Evolutionary conservation across 1,284 basidiomycete species (phyloP).

Genomic region (Apiotrichum porosum): DNA sequence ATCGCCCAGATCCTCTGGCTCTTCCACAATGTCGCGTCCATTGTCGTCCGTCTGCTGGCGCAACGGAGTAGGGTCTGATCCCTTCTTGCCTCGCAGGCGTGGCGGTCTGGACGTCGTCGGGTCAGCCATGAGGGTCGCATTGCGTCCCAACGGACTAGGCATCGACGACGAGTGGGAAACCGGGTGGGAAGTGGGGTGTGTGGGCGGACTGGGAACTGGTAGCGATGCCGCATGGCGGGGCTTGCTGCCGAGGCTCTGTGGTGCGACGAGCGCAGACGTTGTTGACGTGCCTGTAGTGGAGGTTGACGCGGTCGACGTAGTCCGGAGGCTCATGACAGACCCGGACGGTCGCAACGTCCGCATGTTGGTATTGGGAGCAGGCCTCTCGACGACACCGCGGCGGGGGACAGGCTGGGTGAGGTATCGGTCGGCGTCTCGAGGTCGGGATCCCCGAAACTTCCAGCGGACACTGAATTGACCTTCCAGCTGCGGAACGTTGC

Average conservation of each 20-base stretch:
- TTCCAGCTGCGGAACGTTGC: constrained; percentile 40
- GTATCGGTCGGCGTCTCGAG: constrained; percentile 16
- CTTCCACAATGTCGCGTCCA: neutral
- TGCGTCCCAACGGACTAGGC: too few relatives aligned
- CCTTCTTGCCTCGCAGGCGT: too few relatives aligned
- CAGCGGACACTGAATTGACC: constrained; percentile 37
- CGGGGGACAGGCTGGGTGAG: constrained; percentile 9
- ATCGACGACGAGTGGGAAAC: too few relatives aligned
- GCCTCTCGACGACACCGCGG: neutral
- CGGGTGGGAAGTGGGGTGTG: too few relatives aligned
- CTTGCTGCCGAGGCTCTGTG: too few relatives aligned
- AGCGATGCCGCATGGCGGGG: too few relatives aligned
- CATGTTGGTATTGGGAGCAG: neutral
- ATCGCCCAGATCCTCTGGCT: constrained; percentile 1
- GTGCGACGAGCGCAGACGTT: too few relatives aligned
- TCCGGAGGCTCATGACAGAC: neutral
- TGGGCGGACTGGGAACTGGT: too few relatives aligned
- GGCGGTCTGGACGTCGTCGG: too few relatives aligned
- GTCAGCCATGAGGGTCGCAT: too few relatives aligned
- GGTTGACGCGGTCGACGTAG: neutral
- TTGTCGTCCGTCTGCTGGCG: constrained; percentile 4
- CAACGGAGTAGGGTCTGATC: constrained; percentile 27
- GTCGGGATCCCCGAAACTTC: constrained; percentile 38
- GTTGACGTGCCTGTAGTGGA: neutral
- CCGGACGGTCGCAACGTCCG: neutral